Evolutionary conservation across 306 rosid species (phyloP).

Genomic region (Prunus padus): DNA sequence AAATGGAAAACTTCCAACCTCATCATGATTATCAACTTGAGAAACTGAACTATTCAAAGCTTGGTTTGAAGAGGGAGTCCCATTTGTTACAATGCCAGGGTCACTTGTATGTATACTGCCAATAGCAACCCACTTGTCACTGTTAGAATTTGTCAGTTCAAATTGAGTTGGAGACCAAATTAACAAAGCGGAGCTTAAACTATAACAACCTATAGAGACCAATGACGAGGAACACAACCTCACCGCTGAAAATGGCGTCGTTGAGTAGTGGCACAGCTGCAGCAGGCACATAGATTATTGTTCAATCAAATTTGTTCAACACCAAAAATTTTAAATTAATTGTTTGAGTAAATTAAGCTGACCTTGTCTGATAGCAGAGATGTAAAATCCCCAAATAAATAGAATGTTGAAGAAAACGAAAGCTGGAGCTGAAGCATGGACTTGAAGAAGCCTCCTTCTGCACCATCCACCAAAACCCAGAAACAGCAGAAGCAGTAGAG

Average conservation of each 20-base stretch:
- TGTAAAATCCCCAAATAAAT: constrained; percentile 43
- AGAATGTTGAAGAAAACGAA: constrained; percentile 43
- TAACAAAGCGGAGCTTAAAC: background rate
- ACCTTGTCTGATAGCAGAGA: constrained; percentile 40
- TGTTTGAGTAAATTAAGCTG: background rate
- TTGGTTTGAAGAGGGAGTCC: constrained; percentile 15
- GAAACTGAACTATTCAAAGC: constrained; percentile 8
- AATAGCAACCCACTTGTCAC: background rate
- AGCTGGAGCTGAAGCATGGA: constrained; percentile 42
- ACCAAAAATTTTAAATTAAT: background rate
- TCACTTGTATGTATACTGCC: constrained; percentile 45
- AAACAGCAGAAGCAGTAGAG: constrained; percentile 31
- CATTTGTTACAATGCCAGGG: constrained; percentile 38
- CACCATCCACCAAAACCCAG: constrained; percentile 33
- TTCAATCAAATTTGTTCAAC: constrained; percentile 9
- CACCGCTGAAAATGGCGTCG: constrained; percentile 36
- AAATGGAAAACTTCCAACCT: constrained; percentile 24
- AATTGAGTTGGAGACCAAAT: background rate
- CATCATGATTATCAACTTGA: constrained; percentile 14
- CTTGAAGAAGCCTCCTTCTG: constrained; percentile 37
- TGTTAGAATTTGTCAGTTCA: background rate
- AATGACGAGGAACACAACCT: constrained; percentile 32
- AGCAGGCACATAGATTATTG: background rate
- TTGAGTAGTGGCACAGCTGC: constrained; percentile 34
- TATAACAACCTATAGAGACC: constrained; percentile 40